These are phyloP conservation scores for Aspergillus clavatus DNA, from an alignment of 2,329 filamentous ascomycete species.

Conservation along the genomic window DNA sequence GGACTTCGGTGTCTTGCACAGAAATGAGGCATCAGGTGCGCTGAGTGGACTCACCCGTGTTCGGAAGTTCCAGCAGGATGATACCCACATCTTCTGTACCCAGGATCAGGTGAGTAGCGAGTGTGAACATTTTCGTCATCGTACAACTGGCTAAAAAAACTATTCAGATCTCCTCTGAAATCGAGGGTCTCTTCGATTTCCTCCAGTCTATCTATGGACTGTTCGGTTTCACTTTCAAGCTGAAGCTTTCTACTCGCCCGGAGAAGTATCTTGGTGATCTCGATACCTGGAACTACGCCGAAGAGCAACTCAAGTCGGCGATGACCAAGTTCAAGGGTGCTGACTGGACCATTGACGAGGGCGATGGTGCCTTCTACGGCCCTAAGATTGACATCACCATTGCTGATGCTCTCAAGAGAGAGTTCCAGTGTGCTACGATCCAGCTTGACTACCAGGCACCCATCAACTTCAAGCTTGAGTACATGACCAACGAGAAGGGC, in stretches of 20 bases:
- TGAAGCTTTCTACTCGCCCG: slow-evolving; percentile 86
- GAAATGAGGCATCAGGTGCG: slow-evolving; percentile 91
- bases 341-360: slow-evolving; percentile 85
- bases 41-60: slow-evolving; percentile 87
- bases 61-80: slow-evolving; percentile 90
- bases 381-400: slow-evolving; percentile 98
- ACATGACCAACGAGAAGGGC: slow-evolving; percentile 65
- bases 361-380: slow-evolving; percentile 96
- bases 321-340: slow-evolving; percentile 71
- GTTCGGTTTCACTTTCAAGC: slow-evolving; percentile 84
- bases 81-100: slow-evolving; percentile 92
- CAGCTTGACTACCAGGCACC: slow-evolving; percentile 88
- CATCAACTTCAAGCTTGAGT: slow-evolving; percentile 81
- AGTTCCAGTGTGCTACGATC: slow-evolving; percentile 88
- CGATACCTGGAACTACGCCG: slow-evolving; percentile 83
- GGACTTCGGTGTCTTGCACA: slow-evolving; percentile 91
- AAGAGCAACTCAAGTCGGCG: slow-evolving; percentile 71
- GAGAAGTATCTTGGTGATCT: slow-evolving; percentile 86
- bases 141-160: slow-evolving; percentile 13
- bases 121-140: background rate
- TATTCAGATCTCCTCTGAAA: slow-evolving; percentile 60
- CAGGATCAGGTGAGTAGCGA: slow-evolving; percentile 59
- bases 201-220: slow-evolving; percentile 73
- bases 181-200: slow-evolving; percentile 83
- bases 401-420: slow-evolving; percentile 76